Base-by-base conservation (phyloP, 495 filamentous ascomycete genomes). In the Usnea hakonensis region DNA sequence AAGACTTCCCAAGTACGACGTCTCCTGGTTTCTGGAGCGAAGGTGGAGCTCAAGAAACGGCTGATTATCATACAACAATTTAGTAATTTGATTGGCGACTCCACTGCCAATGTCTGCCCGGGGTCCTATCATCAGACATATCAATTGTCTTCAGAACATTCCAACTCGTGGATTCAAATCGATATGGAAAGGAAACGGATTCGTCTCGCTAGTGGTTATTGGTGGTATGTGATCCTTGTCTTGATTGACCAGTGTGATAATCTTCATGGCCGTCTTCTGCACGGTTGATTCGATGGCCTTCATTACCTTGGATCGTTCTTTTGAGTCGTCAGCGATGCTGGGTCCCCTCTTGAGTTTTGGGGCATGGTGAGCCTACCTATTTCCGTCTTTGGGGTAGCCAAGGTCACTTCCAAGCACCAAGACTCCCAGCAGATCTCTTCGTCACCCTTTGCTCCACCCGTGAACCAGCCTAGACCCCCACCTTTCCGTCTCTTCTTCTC, bases 191-290 rank as follows among this genome's bases (percentile, higher is more conserved):
- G 94, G 93, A 71, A 98, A 98, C 0, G 95, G 92, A 70, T 97
- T 97, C 53, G 85, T 78, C 36, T 96, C 91, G 68, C 84, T 92
- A 10, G 90, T 93, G 30, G 91, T 97, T 62, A 98, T 97, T 54
- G 94, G 95, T 35, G 94, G 94, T 68, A 98, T 96, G 75, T 98
- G 94, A 69, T 96, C 90, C 72, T 95, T 96, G 68, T 96, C 88
- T 16, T 80, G 74, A 73, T 95, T 95, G 64, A 90, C 94, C 36
- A 86, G 85, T 53, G 83, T 85, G 26, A 97, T 80, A 65, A 96
- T 91, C 71, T 95, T 95, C 77, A 95, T 81, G 50, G 90, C 86
- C 4, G 91, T 86, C 62, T 89, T 89, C 36, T 90, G 86, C 38
- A 98, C 83, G 65, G 88, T 90, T 43, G 87, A 87, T 63, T 89